Base-by-base conservation (phyloP, 2,329 filamentous ascomycete genomes). In the Penicillium hesseltinei region DNA sequence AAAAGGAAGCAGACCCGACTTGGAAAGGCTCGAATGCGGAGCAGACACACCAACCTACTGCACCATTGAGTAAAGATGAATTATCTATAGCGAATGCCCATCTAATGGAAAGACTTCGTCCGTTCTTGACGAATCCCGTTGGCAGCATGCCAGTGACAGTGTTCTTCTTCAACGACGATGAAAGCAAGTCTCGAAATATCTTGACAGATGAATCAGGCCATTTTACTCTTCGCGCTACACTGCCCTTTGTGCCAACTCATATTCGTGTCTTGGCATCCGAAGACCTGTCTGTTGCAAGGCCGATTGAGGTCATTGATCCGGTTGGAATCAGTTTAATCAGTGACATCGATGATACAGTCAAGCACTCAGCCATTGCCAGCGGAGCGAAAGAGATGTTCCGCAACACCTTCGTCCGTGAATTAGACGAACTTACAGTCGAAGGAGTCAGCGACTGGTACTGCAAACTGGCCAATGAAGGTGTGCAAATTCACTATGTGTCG, bases 271-370 rank as follows among this genome's bases (percentile, higher is more conserved):
- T 99, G 19, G 93, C 91, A 6, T 92, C 89, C 13, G 92, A 97
- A 69, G 84, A 88, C 57, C 80, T 99, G 4, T 96, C 92, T 17
- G 88, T 87, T 0, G 91, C 88, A 2, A 89, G 94, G 62, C 83
- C 90, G 54, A 82, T 99, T 44, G 81, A 85, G 40, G 79, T 97
- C 50, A 92, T 89, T 4, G 88, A 93, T 57, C 84, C 89, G 0
- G 80, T 79, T 23, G 94, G 94, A 40, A 84, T 99, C 61, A 97
- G 92, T 73, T 71, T 99, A 57, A 97, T 99, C 72, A 97, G 91
- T 71, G 94, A 99, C 71, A 94, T 99, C 62, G 94, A 99, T 69
- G 94, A 99, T 74, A 99, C 94, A 0, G 88, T 99, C 71, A 99
- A 99, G 73, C 89, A 92, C 67, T 97, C 94, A 21, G 95, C 92